These are phyloP conservation scores for Chrysosphaeria jannelii DNA, from an alignment of 2,329 filamentous ascomycete genomes.

Conservation along the genomic window DNA sequence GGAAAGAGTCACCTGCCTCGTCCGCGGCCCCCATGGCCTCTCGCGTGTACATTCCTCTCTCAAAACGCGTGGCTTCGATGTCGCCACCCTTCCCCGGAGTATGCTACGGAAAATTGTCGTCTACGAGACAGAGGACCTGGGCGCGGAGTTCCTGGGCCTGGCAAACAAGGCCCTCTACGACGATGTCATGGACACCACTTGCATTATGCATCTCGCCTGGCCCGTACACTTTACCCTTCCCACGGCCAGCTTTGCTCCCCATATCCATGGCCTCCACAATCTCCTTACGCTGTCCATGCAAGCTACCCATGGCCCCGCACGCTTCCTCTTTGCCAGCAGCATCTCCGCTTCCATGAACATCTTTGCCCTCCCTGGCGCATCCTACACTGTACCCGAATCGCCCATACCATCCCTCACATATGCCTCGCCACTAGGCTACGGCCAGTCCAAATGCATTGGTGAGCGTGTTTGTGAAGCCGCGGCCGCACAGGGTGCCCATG, in stretches of 20 bases:
- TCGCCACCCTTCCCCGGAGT: not conserved
- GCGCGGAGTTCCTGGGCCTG: conserved; percentile 9
- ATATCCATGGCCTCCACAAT: conserved; percentile 13
- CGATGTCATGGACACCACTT: conserved; percentile 8
- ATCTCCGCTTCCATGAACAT: conserved; percentile 3
- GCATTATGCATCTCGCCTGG: conserved; percentile 17
- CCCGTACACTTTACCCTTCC: conserved; percentile 20
- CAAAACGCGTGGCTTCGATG: conserved; percentile 1
- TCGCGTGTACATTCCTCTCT: conserved; percentile 3
- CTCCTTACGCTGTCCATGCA: conserved; percentile 10
- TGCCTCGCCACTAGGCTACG: conserved; percentile 3
- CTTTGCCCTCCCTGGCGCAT: conserved; percentile 1
- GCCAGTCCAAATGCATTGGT: conserved; percentile 3
- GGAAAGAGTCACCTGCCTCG: conserved; percentile 9
- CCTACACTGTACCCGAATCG: conserved; percentile 1
- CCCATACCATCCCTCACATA: conserved; percentile 1
- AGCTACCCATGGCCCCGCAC: conserved; percentile 1
- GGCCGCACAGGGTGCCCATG: conserved; percentile 1
- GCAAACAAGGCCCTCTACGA: conserved; percentile 5
- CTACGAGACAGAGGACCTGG: conserved; percentile 2
- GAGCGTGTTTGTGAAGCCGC: conserved; percentile 4
- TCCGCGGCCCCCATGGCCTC: conserved; percentile 2
- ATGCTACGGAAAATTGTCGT: conserved; percentile 2
- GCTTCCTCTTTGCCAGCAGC: conserved; percentile 4
- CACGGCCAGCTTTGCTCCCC: conserved; percentile 14